Evolutionary conservation across 2,329 filamentous ascomycete genomes (phyloP), one percentile per base, ranked within the genome.

Genomic region (Neoarthrinium moseri): DNA sequence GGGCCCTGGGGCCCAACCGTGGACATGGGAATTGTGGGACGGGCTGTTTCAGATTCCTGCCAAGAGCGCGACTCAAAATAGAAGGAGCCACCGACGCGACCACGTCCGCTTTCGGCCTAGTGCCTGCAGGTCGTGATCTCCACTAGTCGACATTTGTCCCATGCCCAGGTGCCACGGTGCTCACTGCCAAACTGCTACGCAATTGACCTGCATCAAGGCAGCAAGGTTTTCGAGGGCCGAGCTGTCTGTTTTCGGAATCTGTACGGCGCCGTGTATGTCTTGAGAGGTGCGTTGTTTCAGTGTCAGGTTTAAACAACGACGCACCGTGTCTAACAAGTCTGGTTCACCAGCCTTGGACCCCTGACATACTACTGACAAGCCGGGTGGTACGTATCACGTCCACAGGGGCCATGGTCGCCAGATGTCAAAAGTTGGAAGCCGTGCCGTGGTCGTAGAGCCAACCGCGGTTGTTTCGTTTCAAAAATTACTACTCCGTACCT

Each of bases 11-110:
- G 20, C 33, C 37, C 27, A 40, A 23, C 23, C 27, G 37, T 13
- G 15, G 12, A 29, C 37, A 26, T 23, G 37, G 23, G 30, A 40
- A 40, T 30, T 40, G 18, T 40, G 37, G 37, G 24, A 17, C 23
- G 20, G 37, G 37, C 37, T 27, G 37, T 40, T 40, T 40, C 37
- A 30, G 37, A 40, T 27, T 40, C 22, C 21, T n/a, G 24, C 37
- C 37, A 40, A 40, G 22, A 17, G 15, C 30, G 37, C 37, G 22
- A 26, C 23, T 26, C 30, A 40, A 40, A 40, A 40, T 29, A 40
- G 37, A 23, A 40, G 37, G 37, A 40, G 37, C 23, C 24, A 24
- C 22, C 15, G 18, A 40, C 15, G 37, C 17, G 33, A 17, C 33
- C 22, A 15, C 24, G 24, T 29, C 23, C 22, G 35, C 37, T 27